Base-by-base conservation (phyloP, 1,284 basidiomycete species). In the Cryptococcus floricola region DNA sequence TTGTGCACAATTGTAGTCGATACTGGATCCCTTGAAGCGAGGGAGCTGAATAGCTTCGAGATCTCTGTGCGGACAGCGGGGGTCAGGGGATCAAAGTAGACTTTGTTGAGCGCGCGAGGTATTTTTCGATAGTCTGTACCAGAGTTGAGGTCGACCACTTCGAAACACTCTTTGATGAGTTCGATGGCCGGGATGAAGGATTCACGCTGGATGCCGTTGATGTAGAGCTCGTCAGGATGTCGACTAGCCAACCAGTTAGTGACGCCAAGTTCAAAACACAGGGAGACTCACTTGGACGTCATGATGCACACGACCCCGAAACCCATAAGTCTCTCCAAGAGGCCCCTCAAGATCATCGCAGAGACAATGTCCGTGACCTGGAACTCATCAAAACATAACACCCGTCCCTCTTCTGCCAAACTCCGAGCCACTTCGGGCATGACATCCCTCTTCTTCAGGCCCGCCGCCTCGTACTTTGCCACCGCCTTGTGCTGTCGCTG, bases 301-400 rank as follows among this genome's bases (percentile, higher is more conserved):
- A 97, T 90, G 47, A 99, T 87, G 67, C 86, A 90, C 25, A 98
- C 86, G 4, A 98, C 93, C 7, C 96, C 96, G 64, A 88, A 87
- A 48, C 87, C 86, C 52, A 93, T 80, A 64, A 98, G 78, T 27
- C 83, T 82, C 74, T 98, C 94, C 44, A 99, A 80, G 19, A 99
- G 78, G 50, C 91, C 84, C 28, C 95, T 82, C 34, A 99, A 81
- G 59, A 99, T 93, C 96, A 99, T 98, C 12, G 96, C 96, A 67
- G 98, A 94, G 18, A 91, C 95, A 64, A 98, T 98, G 77, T 98
- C 95, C 13, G 94, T 97, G 10, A 98, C 91, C 83, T 98, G 95
- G 71, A 98, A 98, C 79, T 99, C 96, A 73, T 98, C 95, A 71
- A 99, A 97, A 73, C 95, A 98, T 39, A 99, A 79, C 2, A 99